Evolutionary conservation across 345 rosid genomes (phyloP).

Genomic region (Pistacia atlantica): DNA sequence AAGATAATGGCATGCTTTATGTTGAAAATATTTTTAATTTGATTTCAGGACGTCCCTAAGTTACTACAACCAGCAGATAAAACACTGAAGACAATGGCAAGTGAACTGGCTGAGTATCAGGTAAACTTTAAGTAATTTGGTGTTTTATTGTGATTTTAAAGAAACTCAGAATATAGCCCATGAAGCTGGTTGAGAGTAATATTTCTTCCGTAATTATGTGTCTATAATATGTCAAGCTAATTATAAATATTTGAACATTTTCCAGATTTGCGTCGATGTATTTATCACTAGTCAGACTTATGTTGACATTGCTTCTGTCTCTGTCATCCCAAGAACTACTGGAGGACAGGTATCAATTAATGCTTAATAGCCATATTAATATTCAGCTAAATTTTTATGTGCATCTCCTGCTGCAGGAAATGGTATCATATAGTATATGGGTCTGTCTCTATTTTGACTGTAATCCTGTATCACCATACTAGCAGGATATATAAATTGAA

Average conservation of each 20-base stretch:
- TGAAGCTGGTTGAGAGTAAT: constrained; percentile 7
- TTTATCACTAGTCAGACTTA: constrained; percentile 82
- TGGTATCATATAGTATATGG: background rate
- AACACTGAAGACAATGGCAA: constrained; percentile 85
- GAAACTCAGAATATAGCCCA: background rate
- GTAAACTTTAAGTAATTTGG: constrained; percentile 31
- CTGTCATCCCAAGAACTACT: constrained; percentile 84
- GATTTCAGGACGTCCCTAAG: constrained; percentile 81
- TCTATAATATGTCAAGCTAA: background rate
- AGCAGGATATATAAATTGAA: background rate
- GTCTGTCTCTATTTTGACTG: background rate
- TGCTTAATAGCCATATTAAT: background rate
- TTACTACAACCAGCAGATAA: constrained; percentile 91
- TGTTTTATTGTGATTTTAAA: background rate
- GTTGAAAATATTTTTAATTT: background rate
- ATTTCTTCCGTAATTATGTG: background rate
- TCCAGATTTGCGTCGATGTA: constrained; percentile 90
- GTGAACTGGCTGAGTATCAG: constrained; percentile 94
- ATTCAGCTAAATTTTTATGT: background rate
- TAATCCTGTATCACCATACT: background rate
- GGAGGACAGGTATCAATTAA: constrained; percentile 79
- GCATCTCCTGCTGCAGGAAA: background rate
- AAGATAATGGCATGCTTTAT: background rate
- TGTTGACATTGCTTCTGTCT: constrained; percentile 85
- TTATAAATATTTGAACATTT: constrained; percentile 20